phyloP scores from a whole-genome alignment of 441 rosid species.

The Populus hybrid region DNA sequence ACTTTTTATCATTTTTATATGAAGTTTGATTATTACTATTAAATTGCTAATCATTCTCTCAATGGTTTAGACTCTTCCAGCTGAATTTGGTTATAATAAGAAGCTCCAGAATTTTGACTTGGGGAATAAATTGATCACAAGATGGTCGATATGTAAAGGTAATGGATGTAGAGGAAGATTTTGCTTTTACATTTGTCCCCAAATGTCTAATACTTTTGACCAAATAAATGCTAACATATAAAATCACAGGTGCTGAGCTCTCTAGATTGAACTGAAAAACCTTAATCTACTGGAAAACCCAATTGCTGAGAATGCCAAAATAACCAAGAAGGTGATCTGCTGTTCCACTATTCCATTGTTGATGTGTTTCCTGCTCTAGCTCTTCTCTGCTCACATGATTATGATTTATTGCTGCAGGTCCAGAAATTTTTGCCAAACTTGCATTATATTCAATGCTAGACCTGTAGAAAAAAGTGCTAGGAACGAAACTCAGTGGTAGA shows the following conservation, averaged over 20 bases:
- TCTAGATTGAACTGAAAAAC: slow-evolving; percentile 49
- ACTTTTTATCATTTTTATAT: not conserved
- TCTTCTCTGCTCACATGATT: slow-evolving; percentile 6
- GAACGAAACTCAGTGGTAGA: slow-evolving; percentile 21
- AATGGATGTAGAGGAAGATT: slow-evolving; percentile 3
- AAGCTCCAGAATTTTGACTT: slow-evolving; percentile 76
- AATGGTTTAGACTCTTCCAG: slow-evolving; percentile 54
- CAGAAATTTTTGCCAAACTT: slow-evolving; percentile 47
- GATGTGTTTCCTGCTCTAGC: not conserved
- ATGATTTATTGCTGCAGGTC: slow-evolving; percentile 48
- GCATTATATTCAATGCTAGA: slow-evolving; percentile 68
- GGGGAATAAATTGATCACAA: slow-evolving; percentile 72
- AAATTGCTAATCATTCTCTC: slow-evolving; percentile 5
- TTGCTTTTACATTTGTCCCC: not conserved
- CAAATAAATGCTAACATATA: not conserved
- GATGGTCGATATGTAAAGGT: slow-evolving; percentile 78
- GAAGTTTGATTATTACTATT: not conserved
- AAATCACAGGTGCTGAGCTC: slow-evolving; percentile 56
- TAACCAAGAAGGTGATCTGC: slow-evolving; percentile 55
- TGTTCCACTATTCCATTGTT: not conserved
- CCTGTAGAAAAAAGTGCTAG: slow-evolving; percentile 43
- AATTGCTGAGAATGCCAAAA: slow-evolving; percentile 58
- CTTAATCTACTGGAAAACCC: slow-evolving; percentile 87
- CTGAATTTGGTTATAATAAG: slow-evolving; percentile 58
- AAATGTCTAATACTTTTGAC: not conserved